Percentiles rank a stretch among this genome's conserved stretches.
phyloP scores from a whole-genome alignment of 148 eudicot genomes.

The Persicaria tinctoria region DNA sequence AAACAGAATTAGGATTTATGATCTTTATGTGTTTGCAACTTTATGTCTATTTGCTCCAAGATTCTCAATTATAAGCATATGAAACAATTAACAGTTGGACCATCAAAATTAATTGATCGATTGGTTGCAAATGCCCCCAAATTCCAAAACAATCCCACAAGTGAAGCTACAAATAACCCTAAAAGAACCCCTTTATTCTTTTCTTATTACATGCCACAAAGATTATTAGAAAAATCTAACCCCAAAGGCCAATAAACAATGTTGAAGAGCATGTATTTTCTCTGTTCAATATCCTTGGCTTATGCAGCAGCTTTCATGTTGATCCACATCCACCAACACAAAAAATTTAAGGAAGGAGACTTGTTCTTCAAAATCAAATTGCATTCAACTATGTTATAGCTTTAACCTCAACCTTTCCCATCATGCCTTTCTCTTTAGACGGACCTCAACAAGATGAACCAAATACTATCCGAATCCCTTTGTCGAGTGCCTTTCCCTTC shows the following conservation, averaged over 20 bases:
- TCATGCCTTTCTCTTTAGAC: not conserved
- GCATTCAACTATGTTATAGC: not conserved
- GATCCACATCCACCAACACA: not conserved
- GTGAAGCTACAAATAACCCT: no score
- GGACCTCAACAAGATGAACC: not conserved
- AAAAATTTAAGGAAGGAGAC: not conserved
- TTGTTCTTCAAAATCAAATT: not conserved
- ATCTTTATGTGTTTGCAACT: no score
- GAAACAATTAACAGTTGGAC: no score
- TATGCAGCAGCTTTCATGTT: not conserved
- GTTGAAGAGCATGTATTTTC: not conserved
- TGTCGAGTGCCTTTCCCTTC: conserved; percentile 6
- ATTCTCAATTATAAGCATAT: no score
- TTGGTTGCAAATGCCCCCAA: no score
- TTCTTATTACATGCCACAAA: not conserved
- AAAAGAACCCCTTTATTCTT: no score
- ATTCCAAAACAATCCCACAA: no score
- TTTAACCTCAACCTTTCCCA: not conserved
- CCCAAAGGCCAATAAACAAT: not conserved
- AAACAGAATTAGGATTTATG: no score
- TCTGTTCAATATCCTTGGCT: not conserved
- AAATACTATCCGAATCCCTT: not conserved
- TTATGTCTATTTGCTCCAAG: no score
- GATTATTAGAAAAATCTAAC: not conserved
- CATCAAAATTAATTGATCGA: no score